Percentiles rank a stretch among this genome's conserved stretches.
Conservation (phyloP, 2,329 filamentous ascomycete genomes). For the Fusarium setosum region DNA sequence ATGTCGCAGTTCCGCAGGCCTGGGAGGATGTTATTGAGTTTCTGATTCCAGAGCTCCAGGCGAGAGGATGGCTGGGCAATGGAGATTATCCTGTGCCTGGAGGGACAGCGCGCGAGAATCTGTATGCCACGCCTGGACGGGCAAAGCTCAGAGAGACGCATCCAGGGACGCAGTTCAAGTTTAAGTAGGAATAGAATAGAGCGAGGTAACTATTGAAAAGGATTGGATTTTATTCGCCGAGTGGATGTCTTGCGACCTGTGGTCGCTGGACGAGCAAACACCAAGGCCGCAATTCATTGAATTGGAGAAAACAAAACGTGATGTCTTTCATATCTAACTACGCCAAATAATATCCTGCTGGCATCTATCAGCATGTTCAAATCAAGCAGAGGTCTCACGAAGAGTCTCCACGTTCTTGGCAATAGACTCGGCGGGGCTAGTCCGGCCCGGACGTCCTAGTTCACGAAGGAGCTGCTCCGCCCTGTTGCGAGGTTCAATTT, state of each 20-base stretch:
- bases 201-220: too few relatives aligned
- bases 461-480: constrained; percentile 19
- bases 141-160: not conserved
- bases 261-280: too few relatives aligned
- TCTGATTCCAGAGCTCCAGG: constrained; percentile 13
- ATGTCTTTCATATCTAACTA: too few relatives aligned
- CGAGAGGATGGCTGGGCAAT: not conserved
- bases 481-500: constrained; percentile 18
- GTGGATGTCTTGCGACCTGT: too few relatives aligned
- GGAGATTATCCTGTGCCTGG: not conserved
- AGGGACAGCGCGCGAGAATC: not conserved
- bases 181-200: too few relatives aligned
- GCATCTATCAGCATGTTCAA: too few relatives aligned
- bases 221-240: too few relatives aligned
- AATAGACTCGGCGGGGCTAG: constrained; percentile 13
- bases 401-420: not conserved
- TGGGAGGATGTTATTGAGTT: constrained; percentile 19
- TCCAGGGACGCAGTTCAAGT: not conserved
- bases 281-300: too few relatives aligned
- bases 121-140: not conserved
- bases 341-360: too few relatives aligned
- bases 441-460: constrained; percentile 21
- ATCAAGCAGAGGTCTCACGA: too few relatives aligned
- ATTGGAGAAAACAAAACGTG: too few relatives aligned
- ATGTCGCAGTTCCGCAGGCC: constrained; percentile 19